Percentiles rank a stretch among this genome's conserved stretches.
phyloP scores from a whole-genome alignment of 2,329 filamentous ascomycete species.

The Tolypocladium pustulatum region DNA sequence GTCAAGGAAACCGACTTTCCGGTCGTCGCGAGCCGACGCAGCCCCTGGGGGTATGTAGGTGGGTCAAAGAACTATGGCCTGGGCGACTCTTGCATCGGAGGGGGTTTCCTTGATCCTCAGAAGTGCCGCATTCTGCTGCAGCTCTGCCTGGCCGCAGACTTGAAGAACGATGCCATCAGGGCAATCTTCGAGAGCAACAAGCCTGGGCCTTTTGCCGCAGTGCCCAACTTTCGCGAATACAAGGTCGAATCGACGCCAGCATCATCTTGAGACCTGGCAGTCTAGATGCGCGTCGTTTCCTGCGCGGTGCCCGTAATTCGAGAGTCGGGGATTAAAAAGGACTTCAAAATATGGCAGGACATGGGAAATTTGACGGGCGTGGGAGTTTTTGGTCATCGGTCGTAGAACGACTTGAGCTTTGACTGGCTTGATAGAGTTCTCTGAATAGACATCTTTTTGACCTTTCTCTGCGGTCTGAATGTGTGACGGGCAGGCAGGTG shows the following conservation, averaged over 20 bases:
- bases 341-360: background rate
- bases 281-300: background rate
- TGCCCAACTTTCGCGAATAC: background rate
- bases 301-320: background rate
- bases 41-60: slow-evolving; percentile 42
- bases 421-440: background rate
- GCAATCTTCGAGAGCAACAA: slow-evolving; percentile 13
- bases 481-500: too few species aligned
- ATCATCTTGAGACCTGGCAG: background rate
- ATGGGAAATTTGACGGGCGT: background rate
- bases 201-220: background rate
- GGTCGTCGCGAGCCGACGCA: slow-evolving; percentile 39
- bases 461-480: background rate
- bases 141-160: slow-evolving; percentile 22
- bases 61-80: slow-evolving; percentile 19
- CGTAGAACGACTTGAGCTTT: background rate
- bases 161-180: slow-evolving; percentile 16
- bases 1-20: slow-evolving; percentile 31
- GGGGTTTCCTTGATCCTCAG: slow-evolving; percentile 44
- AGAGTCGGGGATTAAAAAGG: background rate
- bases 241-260: background rate
- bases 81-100: slow-evolving; percentile 17
- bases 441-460: background rate
- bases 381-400: background rate
- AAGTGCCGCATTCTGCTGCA: slow-evolving; percentile 43